Base-by-base conservation (phyloP, 2,329 filamentous ascomycete species). In the Anisogramma anomala region DNA sequence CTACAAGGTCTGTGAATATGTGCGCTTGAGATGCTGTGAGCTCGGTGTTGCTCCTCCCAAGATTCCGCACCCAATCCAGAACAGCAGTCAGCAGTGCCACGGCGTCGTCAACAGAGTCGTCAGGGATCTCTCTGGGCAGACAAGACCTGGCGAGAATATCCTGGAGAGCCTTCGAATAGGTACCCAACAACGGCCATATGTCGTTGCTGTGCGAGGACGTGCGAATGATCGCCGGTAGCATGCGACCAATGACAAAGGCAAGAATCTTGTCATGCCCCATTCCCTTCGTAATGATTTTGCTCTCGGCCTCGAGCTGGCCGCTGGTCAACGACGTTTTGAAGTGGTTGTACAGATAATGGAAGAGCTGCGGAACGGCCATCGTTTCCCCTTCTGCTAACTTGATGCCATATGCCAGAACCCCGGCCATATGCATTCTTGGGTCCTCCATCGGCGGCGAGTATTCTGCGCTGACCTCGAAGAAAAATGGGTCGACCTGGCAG, bases 321-420 rank as follows among this genome's bases (percentile, higher is more conserved):
- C 69, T 69, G 32, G 64, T 63, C 3, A 77, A 53, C 0, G 71
- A 69, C 39, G 69, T 58, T 51, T 74, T 75, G 53, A 74, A 74
- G 53, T 69, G 74, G 49, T 71, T 71, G 51, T 68, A 69, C 2
- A 78, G 59, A 43, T 74, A 72, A 53, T 69, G 70, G 51, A 77
- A 78, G 3, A 77, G 61, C 39, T 68, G 65, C 14, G 67, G 62
- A 5, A 57, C 56, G 3, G 66, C 67, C 22, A 61, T 64, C 2
- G 55, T 50, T 40, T 76, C 72, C 2, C 65, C 68, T 45, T 77
- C 73, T 28, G 62, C 60, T 13, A 78, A 56, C 30, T 69, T 66
- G 23, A 77, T 57, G 1, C 71, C 74, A 52, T 74, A 77, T 2
- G 71, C 68, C 13, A 72, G 52, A 51, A 78, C 71, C 4, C 63